These are phyloP conservation scores for Desmodesmus armatus DNA, from an alignment of 139 green algal genomes.

Conservation along the genomic window DNA sequence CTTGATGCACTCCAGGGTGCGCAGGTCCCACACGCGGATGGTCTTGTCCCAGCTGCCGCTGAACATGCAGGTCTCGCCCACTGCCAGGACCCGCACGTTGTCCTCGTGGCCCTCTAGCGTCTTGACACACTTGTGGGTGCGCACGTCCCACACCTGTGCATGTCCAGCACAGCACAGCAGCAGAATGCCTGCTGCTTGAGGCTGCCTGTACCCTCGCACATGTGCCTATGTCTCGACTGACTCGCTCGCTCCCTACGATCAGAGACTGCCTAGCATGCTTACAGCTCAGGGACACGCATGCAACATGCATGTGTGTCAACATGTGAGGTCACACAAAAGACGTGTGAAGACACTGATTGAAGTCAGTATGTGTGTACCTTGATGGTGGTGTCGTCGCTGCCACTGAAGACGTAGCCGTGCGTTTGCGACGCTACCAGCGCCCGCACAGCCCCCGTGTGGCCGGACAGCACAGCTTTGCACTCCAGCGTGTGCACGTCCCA, in stretches of 20 bases:
- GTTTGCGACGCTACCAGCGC: constrained; percentile 84
- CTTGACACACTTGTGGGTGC: constrained; percentile 83
- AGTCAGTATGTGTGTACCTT: constrained; percentile 59
- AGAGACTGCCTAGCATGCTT: too few relatives aligned
- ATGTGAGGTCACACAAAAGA: too few relatives aligned
- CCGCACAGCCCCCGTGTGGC: constrained; percentile 87
- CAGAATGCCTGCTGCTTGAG: too few relatives aligned
- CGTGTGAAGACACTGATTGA: too few relatives aligned
- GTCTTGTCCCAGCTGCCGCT: constrained; percentile 95
- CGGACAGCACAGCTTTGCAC: constrained; percentile 68
- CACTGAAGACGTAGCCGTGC: constrained; percentile 83
- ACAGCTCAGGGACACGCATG: too few relatives aligned
- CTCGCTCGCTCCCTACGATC: too few relatives aligned
- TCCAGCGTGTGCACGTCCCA: constrained; percentile 81
- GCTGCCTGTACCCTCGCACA: too few relatives aligned
- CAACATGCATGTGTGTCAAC: too few relatives aligned
- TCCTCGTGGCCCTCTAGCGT: constrained; percentile 92
- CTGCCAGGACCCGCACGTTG: constrained; percentile 93
- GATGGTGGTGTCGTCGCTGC: constrained; percentile 92
- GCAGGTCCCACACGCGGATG: constrained; percentile 88
- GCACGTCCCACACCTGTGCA: constrained; percentile 83
- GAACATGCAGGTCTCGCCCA: constrained; percentile 83
- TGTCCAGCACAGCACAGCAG: neutral
- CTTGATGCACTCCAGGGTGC: constrained; percentile 78
- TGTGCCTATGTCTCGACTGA: too few relatives aligned